Evolutionary conservation across 2,329 filamentous ascomycete genomes (phyloP).

Genomic region (Aaosphaeria arxii): DNA sequence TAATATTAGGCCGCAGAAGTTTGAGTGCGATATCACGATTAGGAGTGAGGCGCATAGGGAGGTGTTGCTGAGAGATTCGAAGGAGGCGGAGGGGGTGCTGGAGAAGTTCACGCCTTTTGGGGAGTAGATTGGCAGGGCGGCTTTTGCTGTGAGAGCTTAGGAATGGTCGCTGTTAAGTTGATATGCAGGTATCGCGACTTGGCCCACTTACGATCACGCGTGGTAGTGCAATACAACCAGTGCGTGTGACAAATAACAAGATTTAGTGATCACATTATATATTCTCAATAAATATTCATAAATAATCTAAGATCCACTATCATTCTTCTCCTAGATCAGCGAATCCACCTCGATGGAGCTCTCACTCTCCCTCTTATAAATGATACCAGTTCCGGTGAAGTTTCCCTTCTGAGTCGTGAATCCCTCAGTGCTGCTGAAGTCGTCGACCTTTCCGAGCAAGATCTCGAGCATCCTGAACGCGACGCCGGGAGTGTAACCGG

Average conservation of each 20-base stretch:
- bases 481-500: constrained; percentile 43
- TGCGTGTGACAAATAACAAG: too few species aligned
- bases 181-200: too few species aligned
- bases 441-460: constrained; percentile 38
- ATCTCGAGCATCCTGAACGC: constrained; percentile 43
- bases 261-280: too few species aligned
- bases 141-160: too few species aligned
- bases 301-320: too few species aligned
- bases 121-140: constrained; percentile 8
- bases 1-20: constrained; percentile 37
- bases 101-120: constrained; percentile 35
- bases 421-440: constrained; percentile 31
- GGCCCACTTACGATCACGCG: too few species aligned
- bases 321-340: too few species aligned
- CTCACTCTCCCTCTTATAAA: constrained; percentile 5
- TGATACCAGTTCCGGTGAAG: constrained; percentile 25
- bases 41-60: constrained; percentile 27
- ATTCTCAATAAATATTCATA: too few species aligned
- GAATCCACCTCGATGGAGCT: too few species aligned
- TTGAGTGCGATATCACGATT: constrained; percentile 31
- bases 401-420: constrained; percentile 37
- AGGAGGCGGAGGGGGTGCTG: constrained; percentile 27
- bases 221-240: too few species aligned
- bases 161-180: too few species aligned
- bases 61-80: constrained; percentile 28